These are phyloP conservation scores for Tolypocladium ophioglossoides DNA, from an alignment of 2,329 filamentous ascomycete genomes.

Conservation along the genomic window DNA sequence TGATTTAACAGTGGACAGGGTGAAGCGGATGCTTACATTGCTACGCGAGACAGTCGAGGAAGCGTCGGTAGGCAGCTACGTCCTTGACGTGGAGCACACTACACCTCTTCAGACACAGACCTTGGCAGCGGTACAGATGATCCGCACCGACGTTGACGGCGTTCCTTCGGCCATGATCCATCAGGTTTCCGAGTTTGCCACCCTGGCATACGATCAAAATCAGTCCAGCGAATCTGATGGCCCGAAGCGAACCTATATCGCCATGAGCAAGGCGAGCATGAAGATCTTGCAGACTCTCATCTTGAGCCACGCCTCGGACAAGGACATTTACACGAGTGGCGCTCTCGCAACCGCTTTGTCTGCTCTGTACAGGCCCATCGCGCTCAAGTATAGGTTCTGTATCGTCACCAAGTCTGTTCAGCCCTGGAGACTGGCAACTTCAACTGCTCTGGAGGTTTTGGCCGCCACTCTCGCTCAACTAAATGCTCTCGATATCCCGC, in stretches of 20 bases:
- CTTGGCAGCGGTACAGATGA: slow-evolving; percentile 54
- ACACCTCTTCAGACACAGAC: slow-evolving; percentile 64
- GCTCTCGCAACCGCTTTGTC: slow-evolving; percentile 55
- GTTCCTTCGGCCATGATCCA: slow-evolving; percentile 59
- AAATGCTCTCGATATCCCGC: slow-evolving; percentile 34
- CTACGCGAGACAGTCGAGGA: slow-evolving; percentile 61
- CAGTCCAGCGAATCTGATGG: slow-evolving; percentile 18
- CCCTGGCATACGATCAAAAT: slow-evolving; percentile 51
- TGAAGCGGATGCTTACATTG: slow-evolving; percentile 59
- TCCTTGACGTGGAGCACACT: slow-evolving; percentile 60
- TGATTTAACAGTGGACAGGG: slow-evolving; percentile 49
- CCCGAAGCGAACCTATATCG: slow-evolving; percentile 69
- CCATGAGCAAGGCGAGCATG: slow-evolving; percentile 78
- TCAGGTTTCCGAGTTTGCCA: slow-evolving; percentile 59
- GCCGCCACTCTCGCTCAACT: slow-evolving; percentile 54
- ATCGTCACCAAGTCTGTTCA: slow-evolving; percentile 58
- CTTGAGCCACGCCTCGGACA: slow-evolving; percentile 45
- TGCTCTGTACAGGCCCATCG: slow-evolving; percentile 59
- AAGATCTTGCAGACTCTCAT: slow-evolving; percentile 53
- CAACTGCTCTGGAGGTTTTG: slow-evolving; percentile 57
- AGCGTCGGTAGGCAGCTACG: slow-evolving; percentile 57
- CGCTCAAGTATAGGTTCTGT: slow-evolving; percentile 70
- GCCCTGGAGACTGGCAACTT: slow-evolving; percentile 74
- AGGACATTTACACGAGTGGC: slow-evolving; percentile 59
- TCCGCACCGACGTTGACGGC: slow-evolving; percentile 54